A percentile compares a stretch with the other conserved stretches of the same genome.
Evolutionary conservation across 345 rosid genomes (phyloP).

Genomic region (Citropsis articulata): DNA sequence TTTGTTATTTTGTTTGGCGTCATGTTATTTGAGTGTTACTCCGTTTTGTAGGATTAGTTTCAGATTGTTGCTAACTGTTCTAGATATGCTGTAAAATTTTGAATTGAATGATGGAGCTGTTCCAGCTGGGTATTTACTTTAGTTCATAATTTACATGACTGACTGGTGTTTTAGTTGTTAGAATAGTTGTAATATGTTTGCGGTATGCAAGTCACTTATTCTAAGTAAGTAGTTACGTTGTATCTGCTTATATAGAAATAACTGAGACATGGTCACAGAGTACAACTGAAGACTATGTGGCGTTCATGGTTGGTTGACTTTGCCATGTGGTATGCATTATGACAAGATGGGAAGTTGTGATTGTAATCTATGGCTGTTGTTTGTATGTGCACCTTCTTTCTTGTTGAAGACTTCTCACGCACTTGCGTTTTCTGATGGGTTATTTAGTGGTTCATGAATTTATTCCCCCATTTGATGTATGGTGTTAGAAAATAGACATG

Average conservation of each 20-base stretch:
- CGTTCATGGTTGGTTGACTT: not conserved
- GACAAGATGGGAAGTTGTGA: not conserved
- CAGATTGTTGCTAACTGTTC: not conserved
- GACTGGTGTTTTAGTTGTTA: not conserved
- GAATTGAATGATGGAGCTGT: not conserved
- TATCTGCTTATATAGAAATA: no score
- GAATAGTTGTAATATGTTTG: not conserved
- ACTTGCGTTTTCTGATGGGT: not conserved
- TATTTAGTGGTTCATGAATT: not conserved
- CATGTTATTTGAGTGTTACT: not conserved
- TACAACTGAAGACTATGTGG: not conserved
- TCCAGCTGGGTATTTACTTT: not conserved
- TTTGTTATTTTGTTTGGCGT: not conserved
- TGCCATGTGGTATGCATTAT: not conserved
- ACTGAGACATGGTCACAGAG: not conserved
- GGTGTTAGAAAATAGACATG: not conserved
- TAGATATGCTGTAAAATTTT: not conserved
- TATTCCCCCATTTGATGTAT: not conserved
- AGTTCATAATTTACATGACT: not conserved
- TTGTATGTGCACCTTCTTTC: not conserved
- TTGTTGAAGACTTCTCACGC: not conserved
- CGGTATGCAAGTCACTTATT: not conserved
- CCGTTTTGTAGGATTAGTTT: not conserved
- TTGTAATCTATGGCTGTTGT: not conserved
- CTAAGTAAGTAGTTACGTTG: not conserved